Conservation (phyloP, 2,329 filamentous ascomycete genomes). For the Cytospora piceicola region DNA sequence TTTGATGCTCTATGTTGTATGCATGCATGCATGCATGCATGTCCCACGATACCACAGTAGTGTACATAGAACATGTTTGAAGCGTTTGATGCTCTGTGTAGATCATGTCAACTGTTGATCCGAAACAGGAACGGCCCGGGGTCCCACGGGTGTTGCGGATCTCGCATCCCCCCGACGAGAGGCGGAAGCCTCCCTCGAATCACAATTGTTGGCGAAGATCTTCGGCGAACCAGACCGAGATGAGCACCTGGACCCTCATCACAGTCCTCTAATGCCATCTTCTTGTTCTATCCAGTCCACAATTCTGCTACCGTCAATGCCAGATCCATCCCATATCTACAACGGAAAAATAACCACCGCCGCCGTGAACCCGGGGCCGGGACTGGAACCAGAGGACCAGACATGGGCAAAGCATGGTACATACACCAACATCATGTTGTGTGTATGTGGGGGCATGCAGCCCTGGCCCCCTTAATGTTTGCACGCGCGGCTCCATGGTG, state of each 20-base stretch:
- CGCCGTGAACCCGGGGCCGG: not conserved
- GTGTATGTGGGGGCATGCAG: slow-evolving; percentile 17
- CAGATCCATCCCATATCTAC: not conserved
- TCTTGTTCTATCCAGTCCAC: not conserved
- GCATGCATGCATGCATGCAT: too few relatives aligned
- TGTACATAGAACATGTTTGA: too few relatives aligned
- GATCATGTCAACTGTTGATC: not conserved
- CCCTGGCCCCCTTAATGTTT: slow-evolving; percentile 11
- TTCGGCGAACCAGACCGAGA: not conserved
- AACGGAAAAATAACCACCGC: not conserved
- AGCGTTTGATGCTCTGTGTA: not conserved
- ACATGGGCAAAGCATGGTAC: not conserved
- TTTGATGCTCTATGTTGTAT: too few relatives aligned
- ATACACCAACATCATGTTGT: slow-evolving; percentile 5
- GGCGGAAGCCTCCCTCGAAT: not conserved
- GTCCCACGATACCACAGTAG: too few relatives aligned
- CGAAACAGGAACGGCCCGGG: not conserved
- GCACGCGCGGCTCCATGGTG: slow-evolving; percentile 8
- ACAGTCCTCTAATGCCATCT: not conserved
- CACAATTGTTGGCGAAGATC: not conserved
- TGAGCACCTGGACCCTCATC: not conserved
- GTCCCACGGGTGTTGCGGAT: too few relatives aligned
- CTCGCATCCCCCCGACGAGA: not conserved
- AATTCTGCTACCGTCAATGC: not conserved
- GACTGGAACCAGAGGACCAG: not conserved